Percentiles rank a stretch among this genome's conserved stretches.
Evolutionary conservation across 2,329 filamentous ascomycete genomes (phyloP).

Genomic region (Pseudocercospora musae): DNA sequence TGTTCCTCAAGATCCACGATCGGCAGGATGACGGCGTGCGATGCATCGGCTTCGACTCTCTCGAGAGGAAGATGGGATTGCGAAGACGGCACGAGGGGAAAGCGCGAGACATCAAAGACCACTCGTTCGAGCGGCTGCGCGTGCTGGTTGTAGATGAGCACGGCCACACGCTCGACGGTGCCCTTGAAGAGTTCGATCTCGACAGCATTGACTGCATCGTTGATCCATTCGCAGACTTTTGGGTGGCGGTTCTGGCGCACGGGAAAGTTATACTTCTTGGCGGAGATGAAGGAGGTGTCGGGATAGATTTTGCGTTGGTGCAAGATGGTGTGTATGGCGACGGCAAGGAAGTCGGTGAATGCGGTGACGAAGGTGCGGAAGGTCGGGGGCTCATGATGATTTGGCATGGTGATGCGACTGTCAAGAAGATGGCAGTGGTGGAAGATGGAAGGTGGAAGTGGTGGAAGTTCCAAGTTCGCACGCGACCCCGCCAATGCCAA

Average conservation of each 20-base stretch:
- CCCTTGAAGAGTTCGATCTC: conserved; percentile 64
- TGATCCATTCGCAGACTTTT: conserved; percentile 79
- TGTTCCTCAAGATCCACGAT: conserved; percentile 65
- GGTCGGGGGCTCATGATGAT: conserved; percentile 30
- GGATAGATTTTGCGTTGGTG: conserved; percentile 82
- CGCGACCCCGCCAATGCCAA: background rate
- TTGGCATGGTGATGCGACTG: conserved; percentile 18
- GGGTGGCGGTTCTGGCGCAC: conserved; percentile 85
- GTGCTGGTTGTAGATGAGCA: conserved; percentile 54
- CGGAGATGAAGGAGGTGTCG: conserved; percentile 68
- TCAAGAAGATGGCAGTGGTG: background rate
- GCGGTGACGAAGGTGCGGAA: conserved; percentile 61
- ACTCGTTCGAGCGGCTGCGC: conserved; percentile 58
- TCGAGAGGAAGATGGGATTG: conserved; percentile 54
- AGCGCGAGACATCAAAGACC: conserved; percentile 57
- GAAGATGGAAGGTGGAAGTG: no score
- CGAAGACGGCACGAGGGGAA: conserved; percentile 48
- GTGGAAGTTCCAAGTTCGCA: no score
- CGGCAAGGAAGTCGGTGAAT: conserved; percentile 76
- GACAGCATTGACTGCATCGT: conserved; percentile 72
- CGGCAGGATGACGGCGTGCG: conserved; percentile 28
- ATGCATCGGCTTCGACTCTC: conserved; percentile 28
- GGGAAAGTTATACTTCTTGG: conserved; percentile 77
- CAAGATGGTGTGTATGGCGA: conserved; percentile 81
- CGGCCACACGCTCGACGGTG: conserved; percentile 52